Base-by-base conservation (phyloP, 2,329 filamentous ascomycete genomes). In the Pseudodiploospora longispora region DNA sequence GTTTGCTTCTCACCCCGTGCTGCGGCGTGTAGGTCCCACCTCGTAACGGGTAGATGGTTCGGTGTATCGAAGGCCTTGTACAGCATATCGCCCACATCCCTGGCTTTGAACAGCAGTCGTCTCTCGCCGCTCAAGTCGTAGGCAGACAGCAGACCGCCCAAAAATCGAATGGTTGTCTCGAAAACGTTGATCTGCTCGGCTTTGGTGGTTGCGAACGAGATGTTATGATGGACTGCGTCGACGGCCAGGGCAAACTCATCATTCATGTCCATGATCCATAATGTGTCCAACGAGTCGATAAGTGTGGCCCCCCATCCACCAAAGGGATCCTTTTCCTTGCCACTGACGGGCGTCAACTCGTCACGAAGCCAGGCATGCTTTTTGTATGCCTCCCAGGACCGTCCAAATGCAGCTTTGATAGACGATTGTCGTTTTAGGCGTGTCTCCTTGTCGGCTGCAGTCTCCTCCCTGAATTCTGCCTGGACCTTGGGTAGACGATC, bases 251-350 rank as follows among this genome's bases (percentile, higher is more conserved):
- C 69, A 54, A 86, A 87, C 46, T 86, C 82, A 1, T 75, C 67
- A 48, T 71, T 72, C 56, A 85, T 53, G 4, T 74, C 82, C 75
- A 87, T 80, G 50, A 87, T 82, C 82, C 82, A 86, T 10, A 87
- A 66, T 9, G 78, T 80, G 56, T 86, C 83, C 41, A 85, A 67
- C 3, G 76, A 66, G 57, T 83, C 80, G 30, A 84, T 78, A 43
- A 84, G 63, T 6, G 80, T 84, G 4, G 80, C 80, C 6, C 75
- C 78, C 80, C 80, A 84, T 29, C 80, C 81, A 12, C 76, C 78
- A 60, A 82, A 83, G 29, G 75, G 72, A 52, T 83, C 71, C 38
- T 71, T 70, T 40, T 60, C 64, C 2, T 59, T 54, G 10, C 71
- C 78, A 10, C 70, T 70, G 8, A 83, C 52, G 2, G 81, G 81